phyloP scores from a whole-genome alignment of 2,329 filamentous ascomycete genomes.

The Pleurostoma richardsiae region DNA sequence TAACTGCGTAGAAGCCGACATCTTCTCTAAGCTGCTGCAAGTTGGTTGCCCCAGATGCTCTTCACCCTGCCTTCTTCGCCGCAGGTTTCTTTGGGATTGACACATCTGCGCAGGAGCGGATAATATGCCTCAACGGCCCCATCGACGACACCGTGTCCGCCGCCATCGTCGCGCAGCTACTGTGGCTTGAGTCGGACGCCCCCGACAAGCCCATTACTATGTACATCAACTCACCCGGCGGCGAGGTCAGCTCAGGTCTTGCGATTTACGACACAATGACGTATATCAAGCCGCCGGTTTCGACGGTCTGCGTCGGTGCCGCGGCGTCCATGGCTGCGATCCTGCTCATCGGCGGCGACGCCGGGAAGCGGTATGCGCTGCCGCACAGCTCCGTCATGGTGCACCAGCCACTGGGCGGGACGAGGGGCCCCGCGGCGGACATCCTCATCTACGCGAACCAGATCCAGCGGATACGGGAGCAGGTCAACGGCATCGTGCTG shows the following conservation, averaged over 20 bases:
- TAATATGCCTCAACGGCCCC: constrained; percentile 86
- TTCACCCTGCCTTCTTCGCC: background rate
- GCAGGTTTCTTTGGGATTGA: constrained; percentile 21
- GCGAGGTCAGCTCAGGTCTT: constrained; percentile 79
- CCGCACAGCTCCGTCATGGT: constrained; percentile 97
- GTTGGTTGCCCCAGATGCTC: constrained; percentile 31
- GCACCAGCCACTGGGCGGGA: constrained; percentile 83
- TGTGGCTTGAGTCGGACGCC: constrained; percentile 96
- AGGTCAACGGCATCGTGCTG: constrained; percentile 87
- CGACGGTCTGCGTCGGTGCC: constrained; percentile 90
- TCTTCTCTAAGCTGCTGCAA: constrained; percentile 76
- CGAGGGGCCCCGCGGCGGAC: constrained; percentile 63
- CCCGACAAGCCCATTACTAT: constrained; percentile 93
- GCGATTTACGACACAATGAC: constrained; percentile 99
- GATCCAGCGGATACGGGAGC: constrained; percentile 79
- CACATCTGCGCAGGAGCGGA: constrained; percentile 63
- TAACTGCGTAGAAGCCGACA: constrained; percentile 56
- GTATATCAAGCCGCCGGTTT: constrained; percentile 89
- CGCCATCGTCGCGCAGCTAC: constrained; percentile 90
- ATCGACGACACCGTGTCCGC: constrained; percentile 89
- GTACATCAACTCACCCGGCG: constrained; percentile 96
- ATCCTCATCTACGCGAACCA: constrained; percentile 97
- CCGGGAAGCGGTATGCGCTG: constrained; percentile 80
- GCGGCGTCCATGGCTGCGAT: constrained; percentile 94
- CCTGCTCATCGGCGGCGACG: constrained; percentile 77